These are phyloP conservation scores for Globisporangium carolinianum DNA, from an alignment of 352 stramenopile genomes.

Conservation along the genomic window DNA sequence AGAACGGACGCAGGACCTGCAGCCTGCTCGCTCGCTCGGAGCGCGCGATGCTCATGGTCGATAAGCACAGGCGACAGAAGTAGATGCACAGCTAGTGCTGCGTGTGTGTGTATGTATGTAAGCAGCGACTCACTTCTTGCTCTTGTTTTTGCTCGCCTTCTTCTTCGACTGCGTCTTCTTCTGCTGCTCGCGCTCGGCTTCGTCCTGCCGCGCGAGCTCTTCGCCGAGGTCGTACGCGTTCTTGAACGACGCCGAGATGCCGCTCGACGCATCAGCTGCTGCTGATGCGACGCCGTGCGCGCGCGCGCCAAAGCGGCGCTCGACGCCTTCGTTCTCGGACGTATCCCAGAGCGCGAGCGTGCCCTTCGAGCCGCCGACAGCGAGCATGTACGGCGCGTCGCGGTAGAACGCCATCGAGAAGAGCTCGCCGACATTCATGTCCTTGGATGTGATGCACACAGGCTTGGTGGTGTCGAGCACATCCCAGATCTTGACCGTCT, in stretches of 20 bases:
- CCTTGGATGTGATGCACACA: constrained; percentile 83
- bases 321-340: constrained; percentile 78
- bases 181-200: constrained; percentile 30
- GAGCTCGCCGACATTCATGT: constrained; percentile 91
- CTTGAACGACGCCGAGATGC: constrained; percentile 70
- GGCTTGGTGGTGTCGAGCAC: constrained; percentile 63
- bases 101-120: not conserved
- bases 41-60: no score
- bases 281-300: constrained; percentile 33
- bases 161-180: constrained; percentile 40
- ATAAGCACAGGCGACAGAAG: no score
- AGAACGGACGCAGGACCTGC: no score
- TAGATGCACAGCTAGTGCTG: no score
- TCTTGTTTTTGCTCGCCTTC: constrained; percentile 35
- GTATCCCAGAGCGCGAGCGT: constrained; percentile 88
- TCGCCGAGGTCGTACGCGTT: constrained; percentile 71
- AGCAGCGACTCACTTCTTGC: constrained; percentile 22
- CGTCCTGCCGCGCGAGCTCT: constrained; percentile 67
- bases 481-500: constrained; percentile 98
- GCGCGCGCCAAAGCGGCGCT: constrained; percentile 77
- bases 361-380: constrained; percentile 84
- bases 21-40: no score
- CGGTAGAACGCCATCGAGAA: constrained; percentile 89
- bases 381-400: constrained; percentile 86
- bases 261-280: constrained; percentile 9